phyloP scores from a whole-genome alignment of 345 rosid species.

The Eucalyptus urophylla region DNA sequence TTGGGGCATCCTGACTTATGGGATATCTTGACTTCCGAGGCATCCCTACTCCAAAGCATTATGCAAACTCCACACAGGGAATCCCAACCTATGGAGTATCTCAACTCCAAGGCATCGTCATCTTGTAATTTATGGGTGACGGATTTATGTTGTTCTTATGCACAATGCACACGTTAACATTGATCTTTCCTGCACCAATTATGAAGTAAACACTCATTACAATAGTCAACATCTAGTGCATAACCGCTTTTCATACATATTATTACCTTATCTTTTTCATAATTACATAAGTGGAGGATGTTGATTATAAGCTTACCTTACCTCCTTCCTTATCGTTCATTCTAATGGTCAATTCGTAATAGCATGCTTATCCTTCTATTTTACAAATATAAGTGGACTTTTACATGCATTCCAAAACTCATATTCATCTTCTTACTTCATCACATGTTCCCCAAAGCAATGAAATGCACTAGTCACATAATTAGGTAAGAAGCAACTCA shows the following conservation, averaged over 20 bases:
- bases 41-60: background rate
- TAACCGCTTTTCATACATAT: background rate
- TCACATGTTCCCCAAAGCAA: no score
- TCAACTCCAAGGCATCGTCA: background rate
- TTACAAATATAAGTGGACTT: no score
- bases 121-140: no score
- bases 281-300: background rate
- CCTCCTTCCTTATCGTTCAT: no score
- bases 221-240: background rate
- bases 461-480: no score
- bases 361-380: no score
- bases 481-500: no score
- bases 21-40: background rate
- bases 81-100: background rate
- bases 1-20: background rate
- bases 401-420: no score
- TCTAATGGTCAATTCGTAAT: no score
- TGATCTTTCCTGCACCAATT: background rate
- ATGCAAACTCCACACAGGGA: fast-evolving
- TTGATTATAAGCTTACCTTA: background rate
- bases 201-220: background rate
- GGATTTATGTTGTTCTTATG: no score
- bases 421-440: no score
- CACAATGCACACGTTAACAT: background rate
- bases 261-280: background rate